Conservation (phyloP, 257 asterid species). For the Rhazya stricta region DNA sequence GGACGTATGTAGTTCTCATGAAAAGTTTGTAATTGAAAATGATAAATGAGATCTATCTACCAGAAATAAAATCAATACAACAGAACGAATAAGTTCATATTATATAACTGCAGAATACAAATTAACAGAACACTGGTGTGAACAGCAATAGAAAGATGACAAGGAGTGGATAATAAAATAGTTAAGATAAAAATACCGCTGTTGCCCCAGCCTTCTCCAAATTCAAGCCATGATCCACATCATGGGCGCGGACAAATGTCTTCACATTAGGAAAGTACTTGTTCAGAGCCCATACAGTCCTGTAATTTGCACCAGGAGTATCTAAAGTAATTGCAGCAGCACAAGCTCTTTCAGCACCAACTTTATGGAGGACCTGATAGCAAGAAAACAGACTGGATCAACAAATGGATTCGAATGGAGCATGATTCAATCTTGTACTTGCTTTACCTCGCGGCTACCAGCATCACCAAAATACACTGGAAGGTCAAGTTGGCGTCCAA, state of each 20-base stretch:
- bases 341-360: conserved; percentile 97
- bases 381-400: conserved; percentile 19
- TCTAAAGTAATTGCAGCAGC: conserved; percentile 98
- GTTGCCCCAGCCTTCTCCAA: conserved; percentile 98
- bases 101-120: not conserved
- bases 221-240: conserved; percentile 95
- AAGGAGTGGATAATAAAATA: not conserved
- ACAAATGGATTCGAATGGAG: conserved; percentile 13
- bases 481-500: conserved; percentile 98
- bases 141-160: not conserved
- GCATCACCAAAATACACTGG: conserved; percentile 99
- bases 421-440: conserved; percentile 18
- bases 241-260: conserved; percentile 99
- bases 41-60: not conserved
- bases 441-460: conserved; percentile 92
- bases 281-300: conserved; percentile 99
- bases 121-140: not conserved
- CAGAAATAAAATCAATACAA: no score
- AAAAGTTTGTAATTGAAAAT: not conserved
- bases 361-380: conserved; percentile 88
- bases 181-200: conserved; percentile 57
- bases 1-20: not conserved
- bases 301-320: conserved; percentile 97
- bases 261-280: conserved; percentile 90
- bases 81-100: not conserved